Conservation (phyloP, 73 alveolate genomes). For the Blepharisma japonicum region DNA sequence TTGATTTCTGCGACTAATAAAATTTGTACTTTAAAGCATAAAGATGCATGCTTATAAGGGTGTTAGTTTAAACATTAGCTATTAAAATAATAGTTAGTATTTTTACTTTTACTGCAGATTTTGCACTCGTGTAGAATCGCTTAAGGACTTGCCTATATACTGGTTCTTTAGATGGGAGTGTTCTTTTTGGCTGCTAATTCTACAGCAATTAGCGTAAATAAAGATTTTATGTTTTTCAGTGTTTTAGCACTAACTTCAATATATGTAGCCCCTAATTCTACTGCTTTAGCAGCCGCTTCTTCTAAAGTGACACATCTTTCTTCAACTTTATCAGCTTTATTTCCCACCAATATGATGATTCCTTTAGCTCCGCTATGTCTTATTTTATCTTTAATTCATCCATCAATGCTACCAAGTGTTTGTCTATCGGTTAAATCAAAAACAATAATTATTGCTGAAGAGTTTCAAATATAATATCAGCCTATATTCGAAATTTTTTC, state of each 20-base stretch:
- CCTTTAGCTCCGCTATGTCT: conserved; percentile 74
- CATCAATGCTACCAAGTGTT: conserved; percentile 57
- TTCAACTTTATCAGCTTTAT: conserved; percentile 66
- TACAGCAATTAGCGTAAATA: too few relatives aligned
- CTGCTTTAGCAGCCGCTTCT: conserved; percentile 68
- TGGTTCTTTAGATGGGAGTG: too few relatives aligned
- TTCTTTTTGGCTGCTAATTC: too few relatives aligned
- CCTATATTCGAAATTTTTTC: conserved; percentile 75
- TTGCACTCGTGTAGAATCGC: too few relatives aligned
- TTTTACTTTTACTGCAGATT: too few relatives aligned
- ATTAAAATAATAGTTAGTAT: too few relatives aligned
- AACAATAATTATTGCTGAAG: conserved; percentile 75
- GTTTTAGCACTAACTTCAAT: conserved; percentile 79
- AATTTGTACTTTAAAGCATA: too few relatives aligned
- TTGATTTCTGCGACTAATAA: too few relatives aligned
- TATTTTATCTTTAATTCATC: conserved; percentile 85
- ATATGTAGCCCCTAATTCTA: conserved; percentile 70
- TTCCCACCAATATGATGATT: conserved; percentile 74
- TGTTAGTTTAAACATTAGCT: too few relatives aligned
- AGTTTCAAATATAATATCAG: conserved; percentile 69
- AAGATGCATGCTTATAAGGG: too few relatives aligned
- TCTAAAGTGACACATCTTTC: conserved; percentile 48
- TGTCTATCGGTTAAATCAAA: conserved; percentile 62
- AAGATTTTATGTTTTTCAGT: conserved; percentile 67
- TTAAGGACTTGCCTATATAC: too few relatives aligned